phyloP scores from a whole-genome alignment of 345 rosid species.

The Ceriops zippeliana region DNA sequence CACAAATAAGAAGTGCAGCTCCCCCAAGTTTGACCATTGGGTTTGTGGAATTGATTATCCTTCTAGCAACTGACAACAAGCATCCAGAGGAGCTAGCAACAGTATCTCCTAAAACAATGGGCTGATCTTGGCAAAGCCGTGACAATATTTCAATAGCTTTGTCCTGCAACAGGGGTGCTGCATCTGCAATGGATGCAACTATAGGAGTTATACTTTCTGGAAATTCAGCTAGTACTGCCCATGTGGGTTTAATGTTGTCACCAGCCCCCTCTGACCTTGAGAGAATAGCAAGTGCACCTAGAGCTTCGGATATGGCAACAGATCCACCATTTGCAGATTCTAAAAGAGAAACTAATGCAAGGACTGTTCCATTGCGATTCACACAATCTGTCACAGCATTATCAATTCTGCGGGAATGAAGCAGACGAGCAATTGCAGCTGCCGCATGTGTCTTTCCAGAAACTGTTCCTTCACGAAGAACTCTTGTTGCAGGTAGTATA shows the following conservation, averaged over 20 bases:
- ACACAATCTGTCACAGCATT: constrained; percentile 72
- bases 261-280: constrained; percentile 59
- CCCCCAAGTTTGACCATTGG: constrained; percentile 88
- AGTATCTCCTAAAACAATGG: constrained; percentile 72
- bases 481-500: constrained; percentile 85
- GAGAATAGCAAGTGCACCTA: constrained; percentile 88
- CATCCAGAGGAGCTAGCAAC: constrained; percentile 65
- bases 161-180: constrained; percentile 78
- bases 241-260: constrained; percentile 72
- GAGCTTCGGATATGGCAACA: constrained; percentile 72
- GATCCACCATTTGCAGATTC: constrained; percentile 71
- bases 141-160: constrained; percentile 92
- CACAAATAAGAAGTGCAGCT: constrained; percentile 87
- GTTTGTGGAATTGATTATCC: constrained; percentile 64
- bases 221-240: constrained; percentile 86
- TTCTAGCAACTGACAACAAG: constrained; percentile 57
- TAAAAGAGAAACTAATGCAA: constrained; percentile 86
- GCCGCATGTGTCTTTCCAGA: constrained; percentile 95
- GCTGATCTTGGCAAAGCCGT: constrained; percentile 80
- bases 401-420: constrained; percentile 65
- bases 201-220: constrained; percentile 77
- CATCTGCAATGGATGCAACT: constrained; percentile 69
- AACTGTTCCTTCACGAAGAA: constrained; percentile 84
- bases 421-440: constrained; percentile 90
- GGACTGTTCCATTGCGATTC: constrained; percentile 88